Evolutionary conservation across 2,329 filamentous ascomycete genomes (phyloP).

Genomic region (Claviceps capensis): DNA sequence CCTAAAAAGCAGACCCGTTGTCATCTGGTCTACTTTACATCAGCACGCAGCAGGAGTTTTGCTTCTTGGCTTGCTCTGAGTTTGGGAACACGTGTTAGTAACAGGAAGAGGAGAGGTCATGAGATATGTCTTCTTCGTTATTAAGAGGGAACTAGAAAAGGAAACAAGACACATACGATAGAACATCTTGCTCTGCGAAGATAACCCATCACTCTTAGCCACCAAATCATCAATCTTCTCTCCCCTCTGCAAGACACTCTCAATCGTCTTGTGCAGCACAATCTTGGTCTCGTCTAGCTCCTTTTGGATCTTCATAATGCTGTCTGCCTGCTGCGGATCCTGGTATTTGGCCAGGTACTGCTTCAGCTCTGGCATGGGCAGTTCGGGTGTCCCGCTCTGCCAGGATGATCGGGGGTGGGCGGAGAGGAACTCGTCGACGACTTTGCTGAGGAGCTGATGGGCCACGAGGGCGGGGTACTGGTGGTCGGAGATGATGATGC

Average conservation of each 20-base stretch:
- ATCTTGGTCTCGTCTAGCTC: slow-evolving; percentile 97
- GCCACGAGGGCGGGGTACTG: slow-evolving; percentile 67
- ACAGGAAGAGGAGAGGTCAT: no score
- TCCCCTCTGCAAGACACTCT: slow-evolving; percentile 72
- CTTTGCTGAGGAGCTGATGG: slow-evolving; percentile 74
- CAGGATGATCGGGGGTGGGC: slow-evolving; percentile 60
- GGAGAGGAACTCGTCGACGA: slow-evolving; percentile 74
- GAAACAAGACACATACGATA: slow-evolving; percentile 47
- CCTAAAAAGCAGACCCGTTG: not conserved
- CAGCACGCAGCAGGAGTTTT: slow-evolving; percentile 61
- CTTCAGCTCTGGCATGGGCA: slow-evolving; percentile 60
- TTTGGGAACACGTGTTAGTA: not conserved
- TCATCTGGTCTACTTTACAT: slow-evolving; percentile 34
- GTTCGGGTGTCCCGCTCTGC: slow-evolving; percentile 36
- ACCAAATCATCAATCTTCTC: slow-evolving; percentile 96
- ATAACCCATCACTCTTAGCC: slow-evolving; percentile 82
- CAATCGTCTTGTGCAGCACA: slow-evolving; percentile 91
- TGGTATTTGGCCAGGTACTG: slow-evolving; percentile 66
- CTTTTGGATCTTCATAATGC: slow-evolving; percentile 89
- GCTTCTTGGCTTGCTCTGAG: slow-evolving; percentile 57
- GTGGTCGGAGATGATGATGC: slow-evolving; percentile 64
- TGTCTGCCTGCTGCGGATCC: slow-evolving; percentile 78
- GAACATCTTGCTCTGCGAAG: slow-evolving; percentile 93
- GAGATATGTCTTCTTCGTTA: not conserved
- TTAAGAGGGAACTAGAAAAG: not conserved